Conservation (phyloP, 805 yeast species). For the Komagataella ulmi region DNA sequence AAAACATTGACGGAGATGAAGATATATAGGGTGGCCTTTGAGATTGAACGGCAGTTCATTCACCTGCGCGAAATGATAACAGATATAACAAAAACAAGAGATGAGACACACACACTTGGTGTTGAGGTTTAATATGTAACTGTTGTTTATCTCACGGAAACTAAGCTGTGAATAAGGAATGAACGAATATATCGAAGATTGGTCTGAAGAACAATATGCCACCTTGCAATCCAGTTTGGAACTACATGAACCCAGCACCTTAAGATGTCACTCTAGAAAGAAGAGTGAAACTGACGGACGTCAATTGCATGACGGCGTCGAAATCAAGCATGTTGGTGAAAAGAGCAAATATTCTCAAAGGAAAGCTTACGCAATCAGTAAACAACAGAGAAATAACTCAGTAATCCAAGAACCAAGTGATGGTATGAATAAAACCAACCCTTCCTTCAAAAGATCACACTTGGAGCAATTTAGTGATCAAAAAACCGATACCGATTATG, state of each 20-base stretch:
- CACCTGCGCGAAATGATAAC: background rate
- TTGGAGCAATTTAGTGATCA: background rate
- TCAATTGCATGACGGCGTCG: background rate
- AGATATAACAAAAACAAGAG: background rate
- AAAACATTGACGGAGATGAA: background rate
- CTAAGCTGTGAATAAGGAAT: too few relatives aligned
- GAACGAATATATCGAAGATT: background rate
- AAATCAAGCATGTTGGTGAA: background rate
- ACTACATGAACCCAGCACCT: background rate
- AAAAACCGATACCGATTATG: constrained; percentile 4
- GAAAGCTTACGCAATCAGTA: background rate
- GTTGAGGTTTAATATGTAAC: background rate
- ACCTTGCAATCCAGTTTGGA: background rate
- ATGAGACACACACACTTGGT: too few relatives aligned
- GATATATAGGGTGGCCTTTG: too few relatives aligned
- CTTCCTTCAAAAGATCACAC: background rate
- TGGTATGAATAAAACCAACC: background rate
- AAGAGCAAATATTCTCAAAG: background rate
- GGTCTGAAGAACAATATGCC: background rate
- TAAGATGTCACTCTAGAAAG: background rate
- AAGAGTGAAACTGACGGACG: background rate
- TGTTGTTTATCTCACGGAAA: background rate
- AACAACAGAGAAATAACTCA: background rate
- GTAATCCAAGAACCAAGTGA: background rate
- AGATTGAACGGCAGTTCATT: too few relatives aligned